Conservation (phyloP, 441 rosid genomes). For the Bruguiera hainesii region DNA sequence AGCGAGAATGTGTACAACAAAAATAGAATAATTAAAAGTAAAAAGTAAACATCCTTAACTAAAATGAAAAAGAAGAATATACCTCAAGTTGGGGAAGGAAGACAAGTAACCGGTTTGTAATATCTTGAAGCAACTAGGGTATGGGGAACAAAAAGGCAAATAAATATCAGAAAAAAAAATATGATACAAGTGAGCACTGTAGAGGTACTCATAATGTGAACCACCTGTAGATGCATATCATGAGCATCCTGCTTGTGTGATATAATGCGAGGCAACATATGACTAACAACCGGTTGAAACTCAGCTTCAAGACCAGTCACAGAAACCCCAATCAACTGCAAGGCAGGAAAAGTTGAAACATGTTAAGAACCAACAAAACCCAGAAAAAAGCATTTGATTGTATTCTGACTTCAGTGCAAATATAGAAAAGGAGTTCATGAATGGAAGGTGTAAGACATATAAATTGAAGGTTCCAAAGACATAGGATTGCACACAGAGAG, state of each 20-base stretch:
- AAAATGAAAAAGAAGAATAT: slow-evolving; percentile 24
- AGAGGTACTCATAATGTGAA: slow-evolving; percentile 17
- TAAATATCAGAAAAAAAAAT: slow-evolving; percentile 21
- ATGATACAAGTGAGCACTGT: slow-evolving; percentile 13
- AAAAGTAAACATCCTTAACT: slow-evolving; percentile 15
- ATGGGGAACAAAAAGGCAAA: slow-evolving; percentile 37
- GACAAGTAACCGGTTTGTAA: slow-evolving; percentile 55
- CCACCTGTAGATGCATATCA: slow-evolving; percentile 84
- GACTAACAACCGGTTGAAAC: slow-evolving; percentile 83
- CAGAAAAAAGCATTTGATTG: not conserved
- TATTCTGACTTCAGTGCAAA: not conserved
- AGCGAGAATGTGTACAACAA: not conserved
- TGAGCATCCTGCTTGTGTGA: slow-evolving; percentile 73
- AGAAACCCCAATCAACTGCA: slow-evolving; percentile 76
- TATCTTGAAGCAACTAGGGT: slow-evolving; percentile 84
- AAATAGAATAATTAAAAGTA: not conserved
- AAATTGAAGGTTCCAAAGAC: not conserved
- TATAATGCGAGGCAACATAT: slow-evolving; percentile 63
- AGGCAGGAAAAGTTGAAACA: slow-evolving; percentile 21
- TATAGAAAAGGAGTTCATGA: not conserved
- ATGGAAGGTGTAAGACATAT: not conserved
- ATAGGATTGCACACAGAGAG: not conserved
- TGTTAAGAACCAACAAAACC: slow-evolving; percentile 16
- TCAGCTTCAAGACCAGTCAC: slow-evolving; percentile 81
- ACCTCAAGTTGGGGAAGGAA: slow-evolving; percentile 96